These are phyloP conservation scores for Moesziomyces sp. DNA, from an alignment of 1,284 basidiomycete species.

Conservation along the genomic window DNA sequence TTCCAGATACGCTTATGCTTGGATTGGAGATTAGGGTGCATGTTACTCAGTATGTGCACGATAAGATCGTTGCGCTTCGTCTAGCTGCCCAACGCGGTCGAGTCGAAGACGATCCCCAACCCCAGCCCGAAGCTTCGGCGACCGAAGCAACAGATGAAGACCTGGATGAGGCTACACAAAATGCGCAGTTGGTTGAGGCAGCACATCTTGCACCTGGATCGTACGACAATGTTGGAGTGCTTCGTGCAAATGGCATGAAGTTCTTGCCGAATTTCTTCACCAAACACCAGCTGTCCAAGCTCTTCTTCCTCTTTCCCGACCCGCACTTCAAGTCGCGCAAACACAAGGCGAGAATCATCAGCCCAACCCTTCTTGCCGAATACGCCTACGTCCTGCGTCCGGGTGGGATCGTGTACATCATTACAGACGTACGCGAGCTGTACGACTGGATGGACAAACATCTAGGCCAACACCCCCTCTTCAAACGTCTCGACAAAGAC, in stretches of 20 bases:
- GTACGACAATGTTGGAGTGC: conserved; percentile 92
- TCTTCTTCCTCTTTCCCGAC: conserved; percentile 99
- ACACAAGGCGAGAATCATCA: conserved; percentile 95
- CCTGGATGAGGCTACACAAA: conserved; percentile 45
- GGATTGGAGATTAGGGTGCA: conserved; percentile 98
- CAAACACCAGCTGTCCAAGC: conserved; percentile 80
- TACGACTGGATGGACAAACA: conserved; percentile 96
- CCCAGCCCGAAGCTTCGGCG: conserved; percentile 10
- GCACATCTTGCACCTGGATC: conserved; percentile 69
- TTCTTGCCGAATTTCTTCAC: conserved; percentile 96
- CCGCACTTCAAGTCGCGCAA: conserved; percentile 98
- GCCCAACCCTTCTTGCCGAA: conserved; percentile 86
- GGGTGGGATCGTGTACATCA: conserved; percentile 94
- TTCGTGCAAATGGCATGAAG: conserved; percentile 98
- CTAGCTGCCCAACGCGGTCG: conserved; percentile 68
- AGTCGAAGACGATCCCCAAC: background rate
- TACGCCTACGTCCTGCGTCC: conserved; percentile 93
- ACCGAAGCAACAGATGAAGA: conserved; percentile 49
- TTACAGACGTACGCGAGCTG: conserved; percentile 94
- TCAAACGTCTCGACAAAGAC: conserved; percentile 79
- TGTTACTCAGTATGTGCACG: conserved; percentile 94
- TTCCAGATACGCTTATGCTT: conserved; percentile 91
- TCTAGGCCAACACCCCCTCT: conserved; percentile 85
- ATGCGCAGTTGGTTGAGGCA: conserved; percentile 25
- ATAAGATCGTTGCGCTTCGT: conserved; percentile 89